Percentiles rank a stretch among this genome's conserved stretches.
phyloP scores from a whole-genome alignment of 2,329 filamentous ascomycete genomes.

The Cucurbitaria berberidis region DNA sequence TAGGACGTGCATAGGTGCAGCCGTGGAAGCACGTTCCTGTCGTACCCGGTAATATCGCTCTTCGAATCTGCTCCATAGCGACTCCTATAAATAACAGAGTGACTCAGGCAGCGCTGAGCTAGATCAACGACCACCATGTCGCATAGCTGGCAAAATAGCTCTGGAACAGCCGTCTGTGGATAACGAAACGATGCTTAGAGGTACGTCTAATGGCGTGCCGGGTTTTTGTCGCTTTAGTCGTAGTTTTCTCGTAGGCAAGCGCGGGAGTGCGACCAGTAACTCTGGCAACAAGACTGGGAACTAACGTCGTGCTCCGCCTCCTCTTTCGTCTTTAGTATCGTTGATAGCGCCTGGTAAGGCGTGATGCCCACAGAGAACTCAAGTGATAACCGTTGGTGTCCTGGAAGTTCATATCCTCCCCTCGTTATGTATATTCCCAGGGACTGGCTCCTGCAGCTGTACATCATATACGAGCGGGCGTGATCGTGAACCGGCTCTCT shows the following conservation, averaged over 20 bases:
- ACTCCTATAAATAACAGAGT: too few species aligned
- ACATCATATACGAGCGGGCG: neutral
- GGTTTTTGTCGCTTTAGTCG: neutral
- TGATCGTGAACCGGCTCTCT: neutral
- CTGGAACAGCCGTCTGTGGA: too few species aligned
- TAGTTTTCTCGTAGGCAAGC: neutral
- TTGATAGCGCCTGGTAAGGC: neutral
- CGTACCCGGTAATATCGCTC: neutral
- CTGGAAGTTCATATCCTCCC: neutral
- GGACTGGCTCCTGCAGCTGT: neutral
- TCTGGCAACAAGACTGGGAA: neutral
- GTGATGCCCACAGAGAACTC: neutral
- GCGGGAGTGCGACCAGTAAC: neutral
- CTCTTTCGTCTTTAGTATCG: neutral
- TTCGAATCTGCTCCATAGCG: neutral
- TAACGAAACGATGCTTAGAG: too few species aligned
- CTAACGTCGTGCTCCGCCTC: neutral
- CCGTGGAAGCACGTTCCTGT: neutral
- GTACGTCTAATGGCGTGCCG: too few species aligned
- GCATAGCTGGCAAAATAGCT: too few species aligned
- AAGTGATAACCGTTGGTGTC: neutral
- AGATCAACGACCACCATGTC: too few species aligned
- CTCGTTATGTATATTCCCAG: neutral
- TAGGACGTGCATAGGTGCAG: neutral
- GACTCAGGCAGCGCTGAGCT: too few species aligned